Percentiles rank a stretch among this genome's conserved stretches.
These are phyloP conservation scores for Fusarium lateritium DNA, from an alignment of 2,329 filamentous ascomycete species.

Conservation along the genomic window DNA sequence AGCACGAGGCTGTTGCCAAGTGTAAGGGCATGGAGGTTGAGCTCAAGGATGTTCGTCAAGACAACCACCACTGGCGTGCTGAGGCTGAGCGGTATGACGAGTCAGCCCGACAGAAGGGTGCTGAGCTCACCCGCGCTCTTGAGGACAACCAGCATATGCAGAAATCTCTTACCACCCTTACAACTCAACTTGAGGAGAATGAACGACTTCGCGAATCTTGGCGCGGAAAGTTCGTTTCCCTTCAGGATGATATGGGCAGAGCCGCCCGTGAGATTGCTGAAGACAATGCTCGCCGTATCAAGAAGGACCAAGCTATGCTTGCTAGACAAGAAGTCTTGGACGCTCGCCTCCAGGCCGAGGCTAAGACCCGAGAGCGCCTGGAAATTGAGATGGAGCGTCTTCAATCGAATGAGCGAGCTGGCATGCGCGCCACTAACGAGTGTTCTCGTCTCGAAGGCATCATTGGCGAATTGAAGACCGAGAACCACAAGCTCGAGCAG, in stretches of 20 bases:
- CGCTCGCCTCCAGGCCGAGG: slow-evolving; percentile 81
- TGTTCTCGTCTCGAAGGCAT: slow-evolving; percentile 71
- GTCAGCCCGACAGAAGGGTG: slow-evolving; percentile 63
- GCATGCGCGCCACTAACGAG: slow-evolving; percentile 74
- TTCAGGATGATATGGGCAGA: slow-evolving; percentile 89
- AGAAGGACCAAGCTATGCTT: slow-evolving; percentile 83
- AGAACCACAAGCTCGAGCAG: slow-evolving; percentile 81
- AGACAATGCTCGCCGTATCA: slow-evolving; percentile 84
- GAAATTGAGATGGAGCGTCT: slow-evolving; percentile 77
- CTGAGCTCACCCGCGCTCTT: slow-evolving; percentile 63
- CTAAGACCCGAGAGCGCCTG: slow-evolving; percentile 76
- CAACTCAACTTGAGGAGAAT: slow-evolving; percentile 87
- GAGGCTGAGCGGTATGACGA: slow-evolving; percentile 74
- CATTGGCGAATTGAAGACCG: slow-evolving; percentile 70
- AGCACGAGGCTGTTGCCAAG: slow-evolving; percentile 69
- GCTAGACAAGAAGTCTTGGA: slow-evolving; percentile 86
- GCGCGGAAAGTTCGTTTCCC: slow-evolving; percentile 84
- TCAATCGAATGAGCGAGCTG: slow-evolving; percentile 74
- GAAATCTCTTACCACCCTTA: slow-evolving; percentile 79
- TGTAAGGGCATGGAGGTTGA: slow-evolving; percentile 68
- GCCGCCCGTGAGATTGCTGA: slow-evolving; percentile 85
- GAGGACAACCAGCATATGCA: slow-evolving; percentile 81
- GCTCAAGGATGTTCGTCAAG: slow-evolving; percentile 68
- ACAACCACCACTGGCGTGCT: slow-evolving; percentile 72
- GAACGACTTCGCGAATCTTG: slow-evolving; percentile 87